A percentile compares a stretch with the other conserved stretches of the same genome.
phyloP scores from a whole-genome alignment of 1,284 basidiomycete genomes.

The Paramarasmius palmivorus region DNA sequence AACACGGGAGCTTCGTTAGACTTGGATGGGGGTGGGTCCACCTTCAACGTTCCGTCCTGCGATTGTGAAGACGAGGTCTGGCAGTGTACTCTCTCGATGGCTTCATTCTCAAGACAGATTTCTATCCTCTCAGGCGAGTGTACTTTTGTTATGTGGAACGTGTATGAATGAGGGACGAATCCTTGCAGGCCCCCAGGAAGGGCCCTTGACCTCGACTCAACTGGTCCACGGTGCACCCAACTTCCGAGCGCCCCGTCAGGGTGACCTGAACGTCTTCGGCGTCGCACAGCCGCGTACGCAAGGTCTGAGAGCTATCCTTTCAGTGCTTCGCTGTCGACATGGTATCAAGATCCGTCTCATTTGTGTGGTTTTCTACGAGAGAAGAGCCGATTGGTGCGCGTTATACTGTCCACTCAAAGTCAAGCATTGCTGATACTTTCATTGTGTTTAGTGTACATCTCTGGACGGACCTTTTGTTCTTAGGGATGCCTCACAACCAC shows the following conservation, averaged over 20 bases:
- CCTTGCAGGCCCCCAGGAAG: no score
- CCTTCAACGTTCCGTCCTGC: constrained; percentile 64
- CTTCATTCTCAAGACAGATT: constrained; percentile 93
- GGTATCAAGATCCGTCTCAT: constrained; percentile 60
- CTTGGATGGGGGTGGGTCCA: constrained; percentile 57
- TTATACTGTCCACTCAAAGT: constrained; percentile 10
- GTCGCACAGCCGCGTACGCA: constrained; percentile 94
- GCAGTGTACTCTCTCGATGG: constrained; percentile 89
- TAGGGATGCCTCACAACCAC: constrained; percentile 88
- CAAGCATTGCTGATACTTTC: constrained; percentile 21
- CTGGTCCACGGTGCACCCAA: constrained; percentile 94
- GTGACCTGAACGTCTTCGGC: constrained; percentile 86
- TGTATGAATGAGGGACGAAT: no score
- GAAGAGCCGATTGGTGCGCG: constrained; percentile 78
- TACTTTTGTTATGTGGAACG: neutral
- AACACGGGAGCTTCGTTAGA: constrained; percentile 40
- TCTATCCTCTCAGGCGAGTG: constrained; percentile 78
- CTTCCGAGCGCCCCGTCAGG: constrained; percentile 81
- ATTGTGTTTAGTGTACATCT: constrained; percentile 76
- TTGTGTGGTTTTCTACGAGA: constrained; percentile 84
- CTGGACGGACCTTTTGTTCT: constrained; percentile 94
- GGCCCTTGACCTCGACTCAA: constrained; percentile 88
- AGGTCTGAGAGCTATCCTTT: constrained; percentile 90
- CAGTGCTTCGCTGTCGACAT: constrained; percentile 81
- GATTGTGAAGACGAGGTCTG: constrained; percentile 85